A percentile compares a stretch with the other conserved stretches of the same genome.
These are phyloP conservation scores for Pulveroboletus frians DNA, from an alignment of 768 basidiomycete species.

Conservation along the genomic window DNA sequence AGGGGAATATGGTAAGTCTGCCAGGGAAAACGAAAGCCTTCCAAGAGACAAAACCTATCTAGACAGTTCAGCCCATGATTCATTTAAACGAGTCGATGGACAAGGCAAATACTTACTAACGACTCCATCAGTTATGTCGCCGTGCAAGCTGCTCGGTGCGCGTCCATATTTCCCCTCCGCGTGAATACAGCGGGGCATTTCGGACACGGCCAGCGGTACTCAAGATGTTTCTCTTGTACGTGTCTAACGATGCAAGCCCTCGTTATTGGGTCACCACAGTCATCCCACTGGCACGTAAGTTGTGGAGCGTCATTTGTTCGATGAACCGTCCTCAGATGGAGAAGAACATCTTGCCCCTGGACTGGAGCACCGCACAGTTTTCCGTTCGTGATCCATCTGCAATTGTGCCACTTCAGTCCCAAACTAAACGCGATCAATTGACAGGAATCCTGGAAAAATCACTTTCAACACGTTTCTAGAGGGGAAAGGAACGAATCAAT, in stretches of 20 bases:
- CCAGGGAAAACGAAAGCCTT: not conserved
- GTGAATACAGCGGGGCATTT: conserved; percentile 15
- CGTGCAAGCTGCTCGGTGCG: conserved; percentile 13
- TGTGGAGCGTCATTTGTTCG: not conserved
- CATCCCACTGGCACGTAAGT: conserved; percentile 13
- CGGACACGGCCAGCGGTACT: conserved; percentile 20
- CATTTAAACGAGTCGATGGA: not conserved
- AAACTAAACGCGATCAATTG: conserved; percentile 8
- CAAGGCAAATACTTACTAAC: conserved; percentile 1
- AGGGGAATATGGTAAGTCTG: not conserved
- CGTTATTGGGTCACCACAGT: conserved; percentile 14
- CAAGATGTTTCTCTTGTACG: conserved; percentile 23
- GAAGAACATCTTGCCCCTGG: conserved; percentile 13
- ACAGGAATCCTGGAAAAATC: conserved; percentile 5
- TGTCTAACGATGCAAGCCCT: conserved; percentile 18
- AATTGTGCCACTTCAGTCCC: not conserved
- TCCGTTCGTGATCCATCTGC: conserved; percentile 13
- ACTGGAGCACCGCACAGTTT: conserved; percentile 4
- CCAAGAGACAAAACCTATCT: not conserved
- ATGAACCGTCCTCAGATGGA: conserved; percentile 15
- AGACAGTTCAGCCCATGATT: not conserved
- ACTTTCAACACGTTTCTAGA: not conserved
- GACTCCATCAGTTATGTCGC: not conserved
- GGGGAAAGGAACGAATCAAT: not conserved
- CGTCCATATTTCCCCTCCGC: conserved; percentile 16